Percentiles rank a stretch among this genome's conserved stretches.
Conservation (phyloP, 2,329 filamentous ascomycete species). For the Tolypocladium tundrense region DNA sequence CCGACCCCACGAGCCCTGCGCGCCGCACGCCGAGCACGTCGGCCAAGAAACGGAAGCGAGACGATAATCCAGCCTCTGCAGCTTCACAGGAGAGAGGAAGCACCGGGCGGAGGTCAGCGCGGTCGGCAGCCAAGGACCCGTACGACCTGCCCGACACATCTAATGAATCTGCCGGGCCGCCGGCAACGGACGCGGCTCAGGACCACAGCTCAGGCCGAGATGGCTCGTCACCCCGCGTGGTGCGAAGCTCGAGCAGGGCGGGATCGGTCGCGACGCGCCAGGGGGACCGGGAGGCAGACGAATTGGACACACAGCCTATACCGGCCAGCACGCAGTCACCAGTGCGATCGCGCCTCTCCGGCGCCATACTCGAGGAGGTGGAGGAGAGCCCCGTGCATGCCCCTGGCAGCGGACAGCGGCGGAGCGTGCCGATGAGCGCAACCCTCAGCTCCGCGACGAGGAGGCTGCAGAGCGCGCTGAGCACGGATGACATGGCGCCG, state of each 20-base stretch:
- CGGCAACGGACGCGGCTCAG: background rate
- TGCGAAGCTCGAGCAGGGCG: background rate
- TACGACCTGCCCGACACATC: constrained; percentile 20
- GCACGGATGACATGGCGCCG: constrained; percentile 16
- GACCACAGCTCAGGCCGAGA: background rate
- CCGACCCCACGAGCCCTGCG: constrained; percentile 18
- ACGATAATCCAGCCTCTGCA: constrained; percentile 10
- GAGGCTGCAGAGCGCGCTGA: constrained; percentile 30
- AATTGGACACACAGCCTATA: constrained; percentile 10
- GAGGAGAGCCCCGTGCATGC: constrained; percentile 41
- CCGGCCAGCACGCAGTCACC: constrained; percentile 5
- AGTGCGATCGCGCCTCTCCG: constrained; percentile 4
- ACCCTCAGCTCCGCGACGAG: constrained; percentile 28
- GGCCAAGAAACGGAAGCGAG: constrained; percentile 32
- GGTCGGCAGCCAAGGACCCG: constrained; percentile 11
- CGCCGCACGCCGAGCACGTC: constrained; percentile 33
- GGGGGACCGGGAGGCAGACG: constrained; percentile 8
- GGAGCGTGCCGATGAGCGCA: constrained; percentile 24
- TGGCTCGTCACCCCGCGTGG: background rate
- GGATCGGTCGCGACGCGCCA: constrained; percentile 2
- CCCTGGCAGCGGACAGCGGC: constrained; percentile 44
- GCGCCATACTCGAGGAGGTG: constrained; percentile 11
- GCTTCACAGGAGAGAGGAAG: constrained; percentile 2
- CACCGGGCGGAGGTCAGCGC: constrained; percentile 9
- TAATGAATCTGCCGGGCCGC: constrained; percentile 14